Evolutionary conservation across 192 early-diverging fungal species (phyloP).

Genomic region (Backusella circina): DNA sequence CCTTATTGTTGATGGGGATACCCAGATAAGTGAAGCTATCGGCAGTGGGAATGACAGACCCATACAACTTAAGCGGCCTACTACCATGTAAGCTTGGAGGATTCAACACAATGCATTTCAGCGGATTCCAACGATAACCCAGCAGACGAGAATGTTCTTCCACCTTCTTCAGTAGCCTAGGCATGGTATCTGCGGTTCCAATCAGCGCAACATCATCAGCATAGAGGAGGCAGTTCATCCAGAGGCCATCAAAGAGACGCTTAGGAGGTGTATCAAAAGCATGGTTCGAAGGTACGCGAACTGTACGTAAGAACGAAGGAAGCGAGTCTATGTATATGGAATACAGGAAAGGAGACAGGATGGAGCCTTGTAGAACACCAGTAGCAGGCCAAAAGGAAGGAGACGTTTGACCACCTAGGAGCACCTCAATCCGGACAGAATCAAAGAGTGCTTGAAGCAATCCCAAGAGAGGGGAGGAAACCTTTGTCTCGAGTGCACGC

Average conservation of each 20-base stretch:
- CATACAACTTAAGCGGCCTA: background rate
- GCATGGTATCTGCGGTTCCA: background rate
- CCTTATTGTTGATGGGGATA: background rate
- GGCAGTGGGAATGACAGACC: background rate
- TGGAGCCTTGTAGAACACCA: constrained; percentile 18
- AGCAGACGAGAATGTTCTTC: background rate
- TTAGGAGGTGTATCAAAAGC: background rate
- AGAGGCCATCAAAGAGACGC: background rate
- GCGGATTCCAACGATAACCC: constrained; percentile 20
- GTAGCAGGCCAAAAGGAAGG: background rate
- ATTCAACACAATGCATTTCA: background rate
- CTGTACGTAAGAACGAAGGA: background rate
- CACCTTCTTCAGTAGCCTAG: background rate
- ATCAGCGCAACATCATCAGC: constrained; percentile 12
- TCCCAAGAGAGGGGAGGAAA: background rate
- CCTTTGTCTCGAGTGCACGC: background rate
- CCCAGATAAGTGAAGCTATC: constrained; percentile 15
- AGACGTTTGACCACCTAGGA: background rate
- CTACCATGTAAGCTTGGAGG: background rate
- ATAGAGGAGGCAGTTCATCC: constrained; percentile 15
- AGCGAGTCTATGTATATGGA: constrained; percentile 26
- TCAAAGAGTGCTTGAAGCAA: constrained; percentile 12
- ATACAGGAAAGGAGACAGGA: constrained; percentile 19
- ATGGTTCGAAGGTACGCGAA: background rate
- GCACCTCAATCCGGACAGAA: background rate